Evolutionary conservation across 768 basidiomycete species (phyloP).

Genomic region (Naganishia kalamii): DNA sequence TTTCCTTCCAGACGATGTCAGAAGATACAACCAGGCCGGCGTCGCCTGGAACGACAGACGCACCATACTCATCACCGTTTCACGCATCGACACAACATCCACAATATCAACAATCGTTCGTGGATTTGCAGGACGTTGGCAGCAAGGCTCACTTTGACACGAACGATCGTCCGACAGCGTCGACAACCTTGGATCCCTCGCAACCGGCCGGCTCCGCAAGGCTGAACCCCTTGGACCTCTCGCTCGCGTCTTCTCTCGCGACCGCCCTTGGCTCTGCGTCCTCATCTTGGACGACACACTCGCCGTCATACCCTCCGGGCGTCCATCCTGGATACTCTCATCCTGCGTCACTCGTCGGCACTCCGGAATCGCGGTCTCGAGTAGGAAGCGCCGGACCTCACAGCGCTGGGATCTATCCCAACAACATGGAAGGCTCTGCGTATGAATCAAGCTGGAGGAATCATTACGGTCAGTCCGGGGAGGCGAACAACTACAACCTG

Average conservation of each 20-base stretch:
- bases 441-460: conserved; percentile 14
- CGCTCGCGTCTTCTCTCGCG: background rate
- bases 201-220: conserved; percentile 1
- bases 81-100: background rate
- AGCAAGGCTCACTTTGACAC: background rate
- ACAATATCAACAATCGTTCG: background rate
- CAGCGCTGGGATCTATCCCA: background rate
- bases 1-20: conserved; percentile 15
- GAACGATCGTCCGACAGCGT: background rate
- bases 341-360: conserved; percentile 7
- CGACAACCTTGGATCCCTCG: background rate
- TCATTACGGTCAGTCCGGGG: background rate
- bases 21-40: conserved; percentile 1
- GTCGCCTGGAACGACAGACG: conserved; percentile 12
- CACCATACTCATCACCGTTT: background rate
- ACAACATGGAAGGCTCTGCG: conserved; percentile 6
- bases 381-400: conserved; percentile 2
- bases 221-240: background rate
- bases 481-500: background rate
- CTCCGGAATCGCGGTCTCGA: conserved; percentile 1
- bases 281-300: conserved; percentile 3
- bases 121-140: background rate
- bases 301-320: background rate
- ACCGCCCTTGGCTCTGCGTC: conserved; percentile 9
- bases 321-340: conserved; percentile 8